Conservation (phyloP, 2,329 filamentous ascomycete genomes). For the Daldinia sp. region DNA sequence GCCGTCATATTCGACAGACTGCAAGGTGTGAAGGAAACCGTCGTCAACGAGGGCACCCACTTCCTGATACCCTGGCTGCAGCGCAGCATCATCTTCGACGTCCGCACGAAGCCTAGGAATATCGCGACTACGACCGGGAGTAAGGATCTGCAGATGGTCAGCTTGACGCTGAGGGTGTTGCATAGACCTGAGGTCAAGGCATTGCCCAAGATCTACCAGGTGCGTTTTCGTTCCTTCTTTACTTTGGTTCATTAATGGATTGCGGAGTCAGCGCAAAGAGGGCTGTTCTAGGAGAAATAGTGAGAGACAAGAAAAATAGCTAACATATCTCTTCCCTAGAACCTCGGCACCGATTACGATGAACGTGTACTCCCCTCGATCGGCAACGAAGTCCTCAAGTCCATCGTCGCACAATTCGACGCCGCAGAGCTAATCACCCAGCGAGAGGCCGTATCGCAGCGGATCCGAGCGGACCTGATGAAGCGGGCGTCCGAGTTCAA, state of each 20-base stretch:
- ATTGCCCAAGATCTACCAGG: conserved; percentile 98
- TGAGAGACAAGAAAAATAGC: background rate
- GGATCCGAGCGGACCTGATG: conserved; percentile 91
- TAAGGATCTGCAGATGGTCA: conserved; percentile 99
- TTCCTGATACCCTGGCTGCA: conserved; percentile 97
- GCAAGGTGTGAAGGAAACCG: conserved; percentile 89
- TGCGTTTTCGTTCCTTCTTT: conserved; percentile 57
- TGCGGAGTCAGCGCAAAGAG: background rate
- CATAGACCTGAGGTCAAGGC: conserved; percentile 93
- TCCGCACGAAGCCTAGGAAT: conserved; percentile 95
- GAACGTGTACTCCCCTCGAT: conserved; percentile 98
- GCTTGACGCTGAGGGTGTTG: conserved; percentile 93
- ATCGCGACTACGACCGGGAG: conserved; percentile 97
- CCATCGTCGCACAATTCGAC: conserved; percentile 98
- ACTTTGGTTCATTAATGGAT: background rate
- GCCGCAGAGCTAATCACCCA: conserved; percentile 99
- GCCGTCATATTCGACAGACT: conserved; percentile 98
- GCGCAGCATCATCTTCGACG: conserved; percentile 93
- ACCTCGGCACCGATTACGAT: conserved; percentile 97
- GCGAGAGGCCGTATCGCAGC: conserved; percentile 94
- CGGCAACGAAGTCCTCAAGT: conserved; percentile 98
- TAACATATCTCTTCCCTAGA: conserved; percentile 64
- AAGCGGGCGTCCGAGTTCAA: conserved; percentile 97
- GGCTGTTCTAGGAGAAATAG: background rate
- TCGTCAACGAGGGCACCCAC: conserved; percentile 96